phyloP scores from a whole-genome alignment of 192 early-diverging fungal genomes.

The Gaertneriomyces semiglobifer region DNA sequence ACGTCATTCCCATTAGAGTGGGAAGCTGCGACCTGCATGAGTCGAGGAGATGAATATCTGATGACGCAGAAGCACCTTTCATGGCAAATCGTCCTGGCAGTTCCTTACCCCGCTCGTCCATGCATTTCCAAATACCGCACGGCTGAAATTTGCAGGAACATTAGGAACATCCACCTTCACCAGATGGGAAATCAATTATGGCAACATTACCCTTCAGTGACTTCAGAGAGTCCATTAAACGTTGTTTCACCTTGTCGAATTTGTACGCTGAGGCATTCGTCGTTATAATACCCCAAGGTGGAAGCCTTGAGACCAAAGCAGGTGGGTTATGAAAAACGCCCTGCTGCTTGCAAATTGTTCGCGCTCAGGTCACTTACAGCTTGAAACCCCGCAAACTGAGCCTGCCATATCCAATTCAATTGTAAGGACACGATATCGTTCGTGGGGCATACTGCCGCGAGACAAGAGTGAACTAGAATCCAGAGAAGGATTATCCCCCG shows the following conservation, averaged over 20 bases:
- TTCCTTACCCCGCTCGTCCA: conserved; percentile 7
- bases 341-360: no score
- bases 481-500: not conserved
- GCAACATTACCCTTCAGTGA: conserved; percentile 4
- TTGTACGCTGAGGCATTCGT: conserved; percentile 17
- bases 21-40: not conserved
- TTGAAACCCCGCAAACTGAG: conserved; percentile 24
- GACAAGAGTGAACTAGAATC: not conserved
- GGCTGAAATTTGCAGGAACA: not conserved
- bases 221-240: conserved; percentile 20
- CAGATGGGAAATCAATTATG: not conserved
- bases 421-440: conserved; percentile 16
- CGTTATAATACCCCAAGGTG: conserved; percentile 13
- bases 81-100: no score
- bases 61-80: not conserved
- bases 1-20: conserved; percentile 7
- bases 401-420: conserved; percentile 22
- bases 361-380: conserved; percentile 2
- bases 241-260: conserved; percentile 22
- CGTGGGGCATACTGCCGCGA: not conserved
- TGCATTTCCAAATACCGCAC: conserved; percentile 21
- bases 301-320: conserved; percentile 5
- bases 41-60: not conserved
- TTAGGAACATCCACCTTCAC: not conserved
- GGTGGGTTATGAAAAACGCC: no score